Conservation (phyloP, 257 asterid species). For the Scutellaria baicalensis region DNA sequence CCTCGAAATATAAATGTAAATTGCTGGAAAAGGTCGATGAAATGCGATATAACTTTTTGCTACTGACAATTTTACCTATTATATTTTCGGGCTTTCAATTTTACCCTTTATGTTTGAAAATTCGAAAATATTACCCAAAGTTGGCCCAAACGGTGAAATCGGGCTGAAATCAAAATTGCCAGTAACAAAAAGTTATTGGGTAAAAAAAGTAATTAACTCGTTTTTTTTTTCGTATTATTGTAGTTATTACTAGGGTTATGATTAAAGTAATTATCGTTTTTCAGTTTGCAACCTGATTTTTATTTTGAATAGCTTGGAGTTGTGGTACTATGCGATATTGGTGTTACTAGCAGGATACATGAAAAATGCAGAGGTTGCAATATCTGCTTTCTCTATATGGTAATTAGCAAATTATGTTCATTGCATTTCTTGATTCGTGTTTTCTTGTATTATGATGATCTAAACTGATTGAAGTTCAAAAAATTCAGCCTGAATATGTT, state of each 20-base stretch:
- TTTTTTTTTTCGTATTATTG: not conserved
- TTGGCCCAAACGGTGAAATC: too few relatives aligned
- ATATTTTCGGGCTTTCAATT: too few relatives aligned
- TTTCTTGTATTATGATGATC: not conserved
- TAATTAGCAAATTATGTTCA: not conserved
- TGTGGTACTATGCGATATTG: conserved; percentile 51
- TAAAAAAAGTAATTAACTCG: too few relatives aligned
- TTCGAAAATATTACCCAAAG: too few relatives aligned
- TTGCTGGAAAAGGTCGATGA: too few relatives aligned
- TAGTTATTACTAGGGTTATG: not conserved
- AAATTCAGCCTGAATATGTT: conserved; percentile 38
- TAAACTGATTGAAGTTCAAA: not conserved
- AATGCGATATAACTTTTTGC: too few relatives aligned
- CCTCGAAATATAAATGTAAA: too few relatives aligned
- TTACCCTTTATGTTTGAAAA: too few relatives aligned
- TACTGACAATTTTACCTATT: too few relatives aligned
- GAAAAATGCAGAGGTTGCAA: conserved; percentile 49
- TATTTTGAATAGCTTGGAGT: conserved; percentile 35
- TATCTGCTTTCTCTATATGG: conserved; percentile 18
- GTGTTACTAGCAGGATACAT: conserved; percentile 54
- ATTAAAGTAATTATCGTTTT: too few relatives aligned
- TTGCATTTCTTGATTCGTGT: not conserved
- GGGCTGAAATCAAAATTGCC: too few relatives aligned
- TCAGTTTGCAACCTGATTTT: not conserved
- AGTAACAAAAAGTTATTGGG: too few relatives aligned